Percentiles rank a stretch among this genome's conserved stretches.
phyloP scores from a whole-genome alignment of 2,329 filamentous ascomycete genomes.

The Periglandula ipomoeae region DNA sequence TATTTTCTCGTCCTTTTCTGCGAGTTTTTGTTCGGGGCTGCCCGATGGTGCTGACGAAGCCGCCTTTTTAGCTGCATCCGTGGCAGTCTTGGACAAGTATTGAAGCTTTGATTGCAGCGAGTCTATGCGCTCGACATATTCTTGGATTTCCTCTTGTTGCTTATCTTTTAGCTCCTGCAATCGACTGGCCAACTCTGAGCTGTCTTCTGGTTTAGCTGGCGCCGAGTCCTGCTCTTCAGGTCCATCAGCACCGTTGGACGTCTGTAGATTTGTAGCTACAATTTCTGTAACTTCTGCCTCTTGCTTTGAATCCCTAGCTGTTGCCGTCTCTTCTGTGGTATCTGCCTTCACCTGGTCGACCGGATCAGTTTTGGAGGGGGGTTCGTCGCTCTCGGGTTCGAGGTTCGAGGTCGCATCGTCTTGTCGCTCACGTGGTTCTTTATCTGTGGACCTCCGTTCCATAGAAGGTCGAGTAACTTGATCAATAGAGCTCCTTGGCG shows the following conservation, averaged over 20 bases:
- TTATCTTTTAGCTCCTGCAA: slow-evolving; percentile 16
- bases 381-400: neutral
- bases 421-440: slow-evolving; percentile 6
- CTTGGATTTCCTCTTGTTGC: slow-evolving; percentile 74
- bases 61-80: slow-evolving; percentile 63
- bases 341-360: neutral
- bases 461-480: slow-evolving; percentile 17
- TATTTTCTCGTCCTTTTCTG: slow-evolving; percentile 86
- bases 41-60: slow-evolving; percentile 53
- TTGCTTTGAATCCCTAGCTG: neutral
- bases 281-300: neutral
- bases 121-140: slow-evolving; percentile 83
- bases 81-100: slow-evolving; percentile 73
- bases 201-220: neutral
- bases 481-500: slow-evolving; percentile 29
- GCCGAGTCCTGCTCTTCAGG: neutral
- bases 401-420: neutral
- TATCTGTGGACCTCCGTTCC: slow-evolving; percentile 20
- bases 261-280: neutral
- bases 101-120: slow-evolving; percentile 84
- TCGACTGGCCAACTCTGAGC: slow-evolving; percentile 11
- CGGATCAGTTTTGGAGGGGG: neutral
- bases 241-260: neutral
- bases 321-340: neutral
- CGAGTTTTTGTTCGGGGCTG: slow-evolving; percentile 66